Base-by-base conservation (phyloP, 2,329 filamentous ascomycete genomes). In the Talaromyces sp. region DNA sequence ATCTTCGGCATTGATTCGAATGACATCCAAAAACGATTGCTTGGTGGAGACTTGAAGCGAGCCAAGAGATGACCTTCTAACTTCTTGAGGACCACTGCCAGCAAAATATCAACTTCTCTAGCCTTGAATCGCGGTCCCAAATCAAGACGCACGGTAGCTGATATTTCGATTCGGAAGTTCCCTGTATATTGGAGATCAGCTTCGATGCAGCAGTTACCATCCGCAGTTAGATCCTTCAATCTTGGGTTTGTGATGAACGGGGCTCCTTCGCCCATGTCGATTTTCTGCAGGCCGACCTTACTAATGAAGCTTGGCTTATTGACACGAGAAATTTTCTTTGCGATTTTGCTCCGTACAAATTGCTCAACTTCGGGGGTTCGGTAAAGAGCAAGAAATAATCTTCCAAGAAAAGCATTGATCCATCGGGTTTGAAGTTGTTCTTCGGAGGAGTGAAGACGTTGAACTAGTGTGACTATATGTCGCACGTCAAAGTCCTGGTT, bases 1-100 rank as follows among this genome's bases (percentile, higher is more conserved):
- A 99, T 88, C 67, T 93, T 92, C 16, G 94, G 94, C 81, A 91
- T 90, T n/a, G 86, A 86, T 69, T 95, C 90, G 68, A 99, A 99
- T 1, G 91, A 88, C 61, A 97, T 85, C 94, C 94, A 99, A n/a
- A 96, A 72, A 36, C 94, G 85, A 70, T 99, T 99, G 72, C 91
- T 97, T 0, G 94, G 94, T 14, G 93, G 91, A 6, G 94, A 90
- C 71, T 99, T 99, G 71, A 97, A 86, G 65, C 91, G 89, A 65
- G 97, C 80, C 27, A 96, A 76, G 41, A 90, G 75, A 64, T 96
- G 93, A 0, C 94, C 94, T 64, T 95, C 90, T 1, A 97, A 77
- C 63, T 87, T 89, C 69, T 90, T 92, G 51, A 97, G 72, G 1
- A 94, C 88, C 3, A 91, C 90, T 3, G 94, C 91, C 32, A 99